Base-by-base conservation (phyloP, 108 stramenopile species). In the Stephanodiscus triporus region DNA sequence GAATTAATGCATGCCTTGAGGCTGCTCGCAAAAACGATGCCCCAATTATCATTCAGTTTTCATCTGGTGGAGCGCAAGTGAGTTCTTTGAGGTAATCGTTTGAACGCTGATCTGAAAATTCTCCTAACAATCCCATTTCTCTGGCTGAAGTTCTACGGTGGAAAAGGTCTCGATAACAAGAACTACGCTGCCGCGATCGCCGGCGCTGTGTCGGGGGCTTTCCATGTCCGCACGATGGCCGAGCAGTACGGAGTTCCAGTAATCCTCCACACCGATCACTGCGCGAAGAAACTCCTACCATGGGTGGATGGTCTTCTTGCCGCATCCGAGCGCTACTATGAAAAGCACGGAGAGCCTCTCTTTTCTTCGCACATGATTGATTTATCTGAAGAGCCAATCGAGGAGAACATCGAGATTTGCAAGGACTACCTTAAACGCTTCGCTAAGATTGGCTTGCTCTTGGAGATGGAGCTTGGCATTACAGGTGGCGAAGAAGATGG, bases 401-500 rank as follows among this genome's bases (percentile, higher is more conserved):
- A 95, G 78, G 95, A 96, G 68, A 97, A 97, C 85, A 91, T 97
- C 69, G 85, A 81, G 49, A 96, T 95, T 59, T 97, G 95, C 90
- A 83, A 87, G 66, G 74, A 89, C 38, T 93, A 92, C 85, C 76
- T 95, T 63, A 57, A 71, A 23, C 84, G 91, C 62, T 90, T 95
- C 86, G 79, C 88, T 64, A 92, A 93, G 82, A 81, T 89, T 63
- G 83, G 94, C 47, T 77, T 95, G 58, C 84, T 95, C 56, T 77
- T 97, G 24, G 97, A 97, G 80, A 95, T 97, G 87, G 97, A 97
- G 84, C 90, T 97, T 36, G 97, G 97, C 45, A 93, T 97, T 72
- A 96, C 97, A 49, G 97, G 97, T 63, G 97, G 97, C 60, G 97
- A 97, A 83, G 97, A 96, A 80, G 97, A 96, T 71, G 97, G 97